Evolutionary conservation across 1,284 basidiomycete species (phyloP).

Genomic region (Cronartium ribicola): DNA sequence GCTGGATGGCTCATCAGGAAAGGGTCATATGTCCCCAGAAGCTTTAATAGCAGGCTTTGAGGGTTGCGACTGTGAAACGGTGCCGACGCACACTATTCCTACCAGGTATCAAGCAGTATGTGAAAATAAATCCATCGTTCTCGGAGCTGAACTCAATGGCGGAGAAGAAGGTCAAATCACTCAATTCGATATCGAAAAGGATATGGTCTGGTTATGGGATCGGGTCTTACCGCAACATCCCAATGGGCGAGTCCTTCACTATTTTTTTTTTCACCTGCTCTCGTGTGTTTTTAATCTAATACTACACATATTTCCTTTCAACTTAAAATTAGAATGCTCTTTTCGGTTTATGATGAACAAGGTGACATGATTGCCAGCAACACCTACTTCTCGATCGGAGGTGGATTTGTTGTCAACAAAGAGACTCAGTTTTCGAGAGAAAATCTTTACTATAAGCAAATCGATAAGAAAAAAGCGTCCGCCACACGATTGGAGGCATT

Average conservation of each 20-base stretch:
- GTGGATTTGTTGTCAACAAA: conserved; percentile 66
- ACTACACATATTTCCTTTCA: conserved; percentile 48
- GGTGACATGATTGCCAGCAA: conserved; percentile 89
- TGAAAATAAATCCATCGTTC: conserved; percentile 31
- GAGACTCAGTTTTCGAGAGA: conserved; percentile 76
- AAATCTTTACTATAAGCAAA: conserved; percentile 93
- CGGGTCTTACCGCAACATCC: conserved; percentile 53
- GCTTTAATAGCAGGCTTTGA: conserved; percentile 51
- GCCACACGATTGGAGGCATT: conserved; percentile 70
- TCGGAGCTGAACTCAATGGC: conserved; percentile 24
- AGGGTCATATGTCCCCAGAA: conserved; percentile 51
- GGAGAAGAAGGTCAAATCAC: conserved; percentile 15
- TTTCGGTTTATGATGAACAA: conserved; percentile 73
- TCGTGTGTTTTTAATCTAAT: conserved; percentile 59
- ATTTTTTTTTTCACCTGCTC: conserved; percentile 2
- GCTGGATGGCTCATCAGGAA: conserved; percentile 18
- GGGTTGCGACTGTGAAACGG: conserved; percentile 51
- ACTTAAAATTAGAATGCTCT: conserved; percentile 79
- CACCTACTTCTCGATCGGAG: conserved; percentile 67
- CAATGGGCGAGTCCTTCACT: conserved; percentile 45
- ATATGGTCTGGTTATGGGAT: conserved; percentile 88
- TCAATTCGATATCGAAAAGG: conserved; percentile 75
- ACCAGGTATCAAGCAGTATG: conserved; percentile 34
- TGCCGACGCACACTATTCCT: conserved; percentile 48
- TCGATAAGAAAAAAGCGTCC: conserved; percentile 74